Evolutionary conservation across 164 flowering plant genomes (phyloP).

Genomic region (Cinnamomum chago): DNA sequence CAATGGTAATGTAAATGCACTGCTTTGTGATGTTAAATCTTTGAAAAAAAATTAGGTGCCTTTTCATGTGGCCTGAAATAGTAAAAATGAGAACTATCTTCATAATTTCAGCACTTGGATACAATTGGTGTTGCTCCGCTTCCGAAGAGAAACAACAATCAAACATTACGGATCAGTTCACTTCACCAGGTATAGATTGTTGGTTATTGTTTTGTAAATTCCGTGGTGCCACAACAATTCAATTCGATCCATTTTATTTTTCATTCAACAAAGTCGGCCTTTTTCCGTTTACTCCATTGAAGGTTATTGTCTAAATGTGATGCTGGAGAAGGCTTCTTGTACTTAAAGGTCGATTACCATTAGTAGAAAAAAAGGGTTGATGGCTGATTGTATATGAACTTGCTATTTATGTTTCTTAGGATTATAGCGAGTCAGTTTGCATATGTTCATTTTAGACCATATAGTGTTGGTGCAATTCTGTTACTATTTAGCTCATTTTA

Average conservation of each 20-base stretch:
- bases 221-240: no score
- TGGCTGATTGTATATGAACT: not conserved
- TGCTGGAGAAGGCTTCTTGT: not conserved
- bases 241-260: no score
- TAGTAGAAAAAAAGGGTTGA: not conserved
- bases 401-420: not conserved
- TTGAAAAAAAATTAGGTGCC: not conserved
- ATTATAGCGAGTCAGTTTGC: not conserved
- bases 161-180: slow-evolving; percentile 82
- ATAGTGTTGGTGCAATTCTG: not conserved
- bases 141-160: slow-evolving; percentile 75
- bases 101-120: slow-evolving; percentile 64
- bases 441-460: no score
- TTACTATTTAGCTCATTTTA: not conserved
- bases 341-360: no score
- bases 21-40: not conserved
- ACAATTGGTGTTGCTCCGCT: slow-evolving; percentile 78
- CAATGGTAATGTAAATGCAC: slow-evolving; percentile 47
- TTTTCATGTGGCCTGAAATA: not conserved
- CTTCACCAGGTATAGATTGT: slow-evolving; percentile 75
- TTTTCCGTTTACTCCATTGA: not conserved
- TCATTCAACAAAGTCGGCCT: not conserved
- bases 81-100: not conserved
- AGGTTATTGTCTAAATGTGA: not conserved
- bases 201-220: not conserved